phyloP scores from a whole-genome alignment of 495 filamentous ascomycete species.

The Penicillium manginii region DNA sequence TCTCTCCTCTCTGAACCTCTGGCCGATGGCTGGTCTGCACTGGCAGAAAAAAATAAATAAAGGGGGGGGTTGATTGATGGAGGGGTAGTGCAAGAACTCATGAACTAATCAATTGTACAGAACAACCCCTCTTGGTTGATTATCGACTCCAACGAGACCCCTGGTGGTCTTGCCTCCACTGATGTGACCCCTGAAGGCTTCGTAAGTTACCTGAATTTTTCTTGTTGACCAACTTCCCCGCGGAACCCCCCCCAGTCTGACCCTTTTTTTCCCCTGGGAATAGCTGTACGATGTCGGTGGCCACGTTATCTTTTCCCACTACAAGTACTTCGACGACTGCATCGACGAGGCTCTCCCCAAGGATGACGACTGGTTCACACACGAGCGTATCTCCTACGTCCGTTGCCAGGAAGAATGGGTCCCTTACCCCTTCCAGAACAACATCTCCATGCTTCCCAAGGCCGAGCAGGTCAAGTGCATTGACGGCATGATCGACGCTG shows the following conservation, averaged over 20 bases:
- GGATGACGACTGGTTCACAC: slow-evolving; percentile 92
- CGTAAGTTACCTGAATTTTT: slow-evolving; percentile 61
- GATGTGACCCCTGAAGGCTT: slow-evolving; percentile 97
- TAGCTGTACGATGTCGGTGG: slow-evolving; percentile 99
- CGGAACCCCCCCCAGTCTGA: background rate
- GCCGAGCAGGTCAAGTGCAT: slow-evolving; percentile 95
- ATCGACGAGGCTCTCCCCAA: slow-evolving; percentile 94
- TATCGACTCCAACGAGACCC: slow-evolving; percentile 88
- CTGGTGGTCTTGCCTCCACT: slow-evolving; percentile 95
- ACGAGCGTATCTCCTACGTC: slow-evolving; percentile 98
- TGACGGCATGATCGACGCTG: slow-evolving; percentile 96
- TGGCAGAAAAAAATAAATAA: slow-evolving; percentile 23
- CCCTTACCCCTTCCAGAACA: slow-evolving; percentile 99
- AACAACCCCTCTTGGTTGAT: slow-evolving; percentile 94
- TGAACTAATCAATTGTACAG: slow-evolving; percentile 49
- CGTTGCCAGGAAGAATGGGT: slow-evolving; percentile 96
- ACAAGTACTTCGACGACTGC: slow-evolving; percentile 99
- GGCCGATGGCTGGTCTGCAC: slow-evolving; percentile 7
- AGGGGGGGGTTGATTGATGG: slow-evolving; percentile 18
- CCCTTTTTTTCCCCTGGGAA: background rate
- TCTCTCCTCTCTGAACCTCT: background rate
- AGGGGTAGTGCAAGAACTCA: slow-evolving; percentile 26
- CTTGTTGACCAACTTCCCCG: background rate
- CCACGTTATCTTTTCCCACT: slow-evolving; percentile 99
- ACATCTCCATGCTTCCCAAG: slow-evolving; percentile 98